A percentile compares a stretch with the other conserved stretches of the same genome.
Evolutionary conservation across 495 filamentous ascomycete species (phyloP).

Genomic region (Penicilliopsis zonata): DNA sequence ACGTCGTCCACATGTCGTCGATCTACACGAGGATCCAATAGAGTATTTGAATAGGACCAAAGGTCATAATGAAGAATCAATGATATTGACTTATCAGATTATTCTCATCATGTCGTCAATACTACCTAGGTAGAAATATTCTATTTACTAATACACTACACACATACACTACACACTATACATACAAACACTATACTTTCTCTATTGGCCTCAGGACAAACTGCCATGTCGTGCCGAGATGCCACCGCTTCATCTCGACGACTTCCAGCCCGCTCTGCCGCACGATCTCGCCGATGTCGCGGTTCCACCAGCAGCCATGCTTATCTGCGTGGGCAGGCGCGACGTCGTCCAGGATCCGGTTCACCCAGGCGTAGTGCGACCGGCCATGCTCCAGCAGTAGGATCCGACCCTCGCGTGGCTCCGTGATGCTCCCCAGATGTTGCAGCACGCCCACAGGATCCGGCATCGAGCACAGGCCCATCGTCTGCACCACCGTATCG

Average conservation of each 20-base stretch:
- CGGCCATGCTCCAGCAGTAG: conserved; percentile 86
- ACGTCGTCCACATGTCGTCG: too few relatives aligned
- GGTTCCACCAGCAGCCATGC: conserved; percentile 96
- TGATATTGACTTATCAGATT: too few relatives aligned
- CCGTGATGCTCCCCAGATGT: conserved; percentile 28
- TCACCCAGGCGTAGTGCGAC: conserved; percentile 64
- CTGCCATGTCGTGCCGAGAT: conserved; percentile 69
- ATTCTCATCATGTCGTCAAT: too few relatives aligned
- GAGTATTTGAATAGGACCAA: too few relatives aligned
- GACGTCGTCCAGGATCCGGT: conserved; percentile 62
- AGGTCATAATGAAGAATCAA: too few relatives aligned
- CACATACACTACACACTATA: too few relatives aligned
- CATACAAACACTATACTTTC: neutral
- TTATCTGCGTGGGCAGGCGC: conserved; percentile 67
- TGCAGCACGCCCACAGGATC: conserved; percentile 59
- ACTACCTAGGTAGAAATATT: conserved; percentile 3
- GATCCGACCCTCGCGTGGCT: conserved; percentile 52
- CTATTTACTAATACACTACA: too few relatives aligned
- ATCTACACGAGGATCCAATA: too few relatives aligned
- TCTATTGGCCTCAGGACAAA: conserved; percentile 42
- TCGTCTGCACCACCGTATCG: conserved; percentile 84
- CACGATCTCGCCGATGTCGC: conserved; percentile 75
- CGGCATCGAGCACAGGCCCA: conserved; percentile 80
- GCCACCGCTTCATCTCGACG: conserved; percentile 52
- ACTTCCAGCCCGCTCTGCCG: conserved; percentile 73